Base-by-base conservation (phyloP, 805 yeast species). In the Candida dendrica region DNA sequence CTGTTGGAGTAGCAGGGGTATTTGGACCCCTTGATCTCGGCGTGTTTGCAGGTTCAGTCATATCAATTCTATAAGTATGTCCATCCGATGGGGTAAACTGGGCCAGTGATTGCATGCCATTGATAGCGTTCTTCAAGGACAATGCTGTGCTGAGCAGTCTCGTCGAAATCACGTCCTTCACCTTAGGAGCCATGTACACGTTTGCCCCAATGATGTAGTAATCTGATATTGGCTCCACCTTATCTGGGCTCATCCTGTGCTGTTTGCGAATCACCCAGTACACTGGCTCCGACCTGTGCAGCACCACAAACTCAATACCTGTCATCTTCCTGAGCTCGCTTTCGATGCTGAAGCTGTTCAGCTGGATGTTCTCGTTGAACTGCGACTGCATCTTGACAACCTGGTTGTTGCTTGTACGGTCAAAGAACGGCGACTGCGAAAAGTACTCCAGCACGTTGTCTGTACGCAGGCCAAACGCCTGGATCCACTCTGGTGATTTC, bases 401-500 rank as follows among this genome's bases (percentile, higher is more conserved):
- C 64, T 91, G 98, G 60, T 93, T 93, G 62, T 89, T 93, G 36
- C 96, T 84, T 1, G 95, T 79, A 50, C 97, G 74, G 59, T 91
- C 97, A 59, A 85, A 93, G 64, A 91, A 95, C 2, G 99, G 98
- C 3, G 96, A 86, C 52, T 87, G 86, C 4, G 96, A 71, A 56
- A 93, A 90, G 63, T 93, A 93, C 45, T 93, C 98, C 17, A 93
- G 72, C 1, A 93, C 96, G 57, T 90, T 93, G 41, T 81, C 95
- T 0, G 95, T 84, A 36, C 89, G 73, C 19, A 93, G 74, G 0
- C 96, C 97, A 59, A 80, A 81, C 41, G 81, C 76, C 58, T 89
- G 95, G 48, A 93, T 88, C 95, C 96, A 93, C 61, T 93, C 98
- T 1, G 98, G 98, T 3, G 93, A 83, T 50, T 90, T 78, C 98